Percentiles rank a stretch among this genome's conserved stretches.
Conservation (phyloP, 768 basidiomycete species). For the Pholiota conissans region DNA sequence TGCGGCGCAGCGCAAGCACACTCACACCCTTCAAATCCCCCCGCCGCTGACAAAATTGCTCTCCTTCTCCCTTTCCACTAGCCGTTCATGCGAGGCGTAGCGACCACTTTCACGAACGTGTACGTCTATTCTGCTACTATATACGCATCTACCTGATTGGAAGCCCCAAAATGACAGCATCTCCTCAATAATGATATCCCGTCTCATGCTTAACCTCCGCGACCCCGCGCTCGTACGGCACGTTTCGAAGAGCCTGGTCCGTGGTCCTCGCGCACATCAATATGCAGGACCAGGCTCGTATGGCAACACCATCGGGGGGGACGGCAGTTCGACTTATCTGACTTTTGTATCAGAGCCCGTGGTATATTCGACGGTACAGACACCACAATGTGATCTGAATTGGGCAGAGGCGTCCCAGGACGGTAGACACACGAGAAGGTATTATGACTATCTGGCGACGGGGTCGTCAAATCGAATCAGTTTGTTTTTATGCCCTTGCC, state of each 20-base stretch:
- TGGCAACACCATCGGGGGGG: conserved; percentile 9
- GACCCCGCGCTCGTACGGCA: conserved; percentile 26
- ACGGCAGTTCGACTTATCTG: conserved; percentile 7
- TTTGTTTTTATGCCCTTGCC: neutral
- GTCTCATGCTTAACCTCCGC: conserved; percentile 42
- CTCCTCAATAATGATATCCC: conserved; percentile 38
- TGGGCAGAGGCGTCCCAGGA: too few species aligned
- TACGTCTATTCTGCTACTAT: too few species aligned
- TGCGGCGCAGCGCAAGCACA: neutral
- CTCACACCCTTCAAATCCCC: too few species aligned
- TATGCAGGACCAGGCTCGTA: too few species aligned
- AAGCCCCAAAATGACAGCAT: too few species aligned
- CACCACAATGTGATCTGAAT: too few species aligned
- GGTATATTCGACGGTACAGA: neutral
- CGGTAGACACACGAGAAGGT: neutral
- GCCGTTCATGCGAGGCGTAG: conserved; percentile 31
- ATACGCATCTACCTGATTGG: too few species aligned
- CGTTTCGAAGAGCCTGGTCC: conserved; percentile 1
- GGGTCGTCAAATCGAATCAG: neutral
- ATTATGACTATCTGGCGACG: neutral
- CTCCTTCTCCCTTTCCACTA: conserved; percentile 15
- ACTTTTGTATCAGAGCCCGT: conserved; percentile 13
- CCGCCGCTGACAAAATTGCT: too few species aligned
- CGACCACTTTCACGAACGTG: conserved; percentile 37
- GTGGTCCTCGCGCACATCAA: too few species aligned